Evolutionary conservation across 345 rosid genomes (phyloP).

Genomic region (Rhodamnia rubescens): DNA sequence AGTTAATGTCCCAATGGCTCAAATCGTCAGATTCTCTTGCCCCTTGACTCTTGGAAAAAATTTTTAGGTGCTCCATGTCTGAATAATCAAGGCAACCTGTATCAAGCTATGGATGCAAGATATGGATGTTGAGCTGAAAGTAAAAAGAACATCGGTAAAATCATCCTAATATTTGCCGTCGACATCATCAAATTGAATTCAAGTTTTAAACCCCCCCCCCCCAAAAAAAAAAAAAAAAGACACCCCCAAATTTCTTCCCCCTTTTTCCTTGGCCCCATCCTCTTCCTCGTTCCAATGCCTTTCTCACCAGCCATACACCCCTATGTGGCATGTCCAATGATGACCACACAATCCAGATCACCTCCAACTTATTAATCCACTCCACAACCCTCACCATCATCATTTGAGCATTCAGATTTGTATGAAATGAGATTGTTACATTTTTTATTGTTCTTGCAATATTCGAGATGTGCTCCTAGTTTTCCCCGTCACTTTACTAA

Average conservation of each 20-base stretch:
- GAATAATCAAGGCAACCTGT: not conserved
- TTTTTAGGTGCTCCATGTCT: constrained; percentile 80
- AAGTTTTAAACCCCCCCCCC: not conserved
- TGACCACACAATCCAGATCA: not conserved
- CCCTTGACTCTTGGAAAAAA: constrained; percentile 59
- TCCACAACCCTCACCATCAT: not conserved
- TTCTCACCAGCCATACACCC: not conserved
- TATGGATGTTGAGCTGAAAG: not conserved
- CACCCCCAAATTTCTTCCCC: no score
- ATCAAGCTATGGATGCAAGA: not conserved
- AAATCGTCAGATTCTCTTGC: constrained; percentile 60
- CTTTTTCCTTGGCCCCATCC: not conserved
- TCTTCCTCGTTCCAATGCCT: not conserved
- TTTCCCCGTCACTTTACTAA: not conserved
- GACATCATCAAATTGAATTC: not conserved
- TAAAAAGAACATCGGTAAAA: not conserved
- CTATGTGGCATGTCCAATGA: not conserved
- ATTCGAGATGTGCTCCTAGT: not conserved
- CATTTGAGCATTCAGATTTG: not conserved
- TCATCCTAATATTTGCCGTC: not conserved
- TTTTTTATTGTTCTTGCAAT: not conserved
- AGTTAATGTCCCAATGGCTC: constrained; percentile 72
- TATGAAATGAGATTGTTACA: not conserved
- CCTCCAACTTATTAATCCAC: not conserved
- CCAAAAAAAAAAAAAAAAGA: no score